These are phyloP conservation scores for Bretschneidera sinensis DNA, from an alignment of 345 rosid species.

Conservation along the genomic window DNA sequence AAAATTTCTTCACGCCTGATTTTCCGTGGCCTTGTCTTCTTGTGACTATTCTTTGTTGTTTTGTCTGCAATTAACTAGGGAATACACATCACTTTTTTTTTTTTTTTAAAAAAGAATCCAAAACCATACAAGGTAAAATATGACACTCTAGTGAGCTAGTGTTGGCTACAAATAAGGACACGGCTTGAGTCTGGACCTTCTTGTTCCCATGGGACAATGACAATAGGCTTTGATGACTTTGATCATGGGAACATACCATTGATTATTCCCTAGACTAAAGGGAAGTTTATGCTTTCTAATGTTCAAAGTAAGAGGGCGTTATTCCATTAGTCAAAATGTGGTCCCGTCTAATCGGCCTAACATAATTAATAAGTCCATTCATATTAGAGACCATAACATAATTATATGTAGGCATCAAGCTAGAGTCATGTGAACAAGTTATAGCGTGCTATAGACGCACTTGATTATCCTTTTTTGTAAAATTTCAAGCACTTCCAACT, in stretches of 20 bases:
- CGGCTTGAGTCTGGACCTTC: conserved; percentile 9
- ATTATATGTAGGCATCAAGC: neutral
- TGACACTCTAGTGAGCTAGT: conserved; percentile 14
- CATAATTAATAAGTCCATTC: conserved; percentile 10
- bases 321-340: conserved; percentile 22
- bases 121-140: conserved; percentile 2
- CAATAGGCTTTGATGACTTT: conserved; percentile 9
- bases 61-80: conserved; percentile 13
- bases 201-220: conserved; percentile 21
- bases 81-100: conserved; percentile 19
- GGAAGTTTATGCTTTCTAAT: conserved; percentile 9
- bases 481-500: conserved; percentile 9
- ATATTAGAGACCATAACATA: neutral
- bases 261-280: neutral
- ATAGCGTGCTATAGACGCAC: too few species aligned
- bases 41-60: conserved; percentile 25
- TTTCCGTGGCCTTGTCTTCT: conserved; percentile 62
- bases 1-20: conserved; percentile 42
- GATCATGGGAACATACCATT: conserved; percentile 6
- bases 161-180: conserved; percentile 20
- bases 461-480: conserved; percentile 6
- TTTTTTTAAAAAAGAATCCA: too few species aligned
- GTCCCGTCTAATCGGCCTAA: conserved; percentile 7
- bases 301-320: conserved; percentile 7
- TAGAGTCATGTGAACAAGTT: conserved; percentile 17